Evolutionary conservation across 2,329 filamentous ascomycete genomes (phyloP), one percentile per base, ranked within the genome.

Genomic region (Xylaria sp.): DNA sequence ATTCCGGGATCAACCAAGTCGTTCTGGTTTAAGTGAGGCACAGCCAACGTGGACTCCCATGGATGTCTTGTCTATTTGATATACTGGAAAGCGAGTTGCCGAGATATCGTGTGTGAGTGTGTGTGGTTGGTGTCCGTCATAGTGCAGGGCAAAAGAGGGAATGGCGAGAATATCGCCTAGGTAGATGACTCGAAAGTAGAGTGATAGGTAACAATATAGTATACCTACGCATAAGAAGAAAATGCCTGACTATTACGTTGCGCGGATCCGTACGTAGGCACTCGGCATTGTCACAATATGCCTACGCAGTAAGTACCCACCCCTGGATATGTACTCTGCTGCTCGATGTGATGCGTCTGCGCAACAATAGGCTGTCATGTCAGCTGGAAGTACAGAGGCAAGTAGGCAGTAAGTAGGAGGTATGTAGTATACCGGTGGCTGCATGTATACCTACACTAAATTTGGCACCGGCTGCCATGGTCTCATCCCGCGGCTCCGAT

Each of bases 401-500:
- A 13, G 13, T 39, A 5, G 13, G 38, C 38, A 4, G 11, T 39
- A 2, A 15, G 38, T 15, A 17, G 38, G 13, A 39, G 13, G 38
- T 39, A 39, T 4, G 11, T 49, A 27, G 22, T n/a, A 29, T 51
- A 29, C 15, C 6, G 20, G 3, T 20, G 22, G 50, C 10, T 22
- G 38, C 31, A 33, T 38, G 49, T 36, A n/a, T 53, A n/a, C n/a
- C n/a, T n/a, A 36, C 31, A 33, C 50, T 53, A 36, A 22, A 38
- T 53, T 39, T 63, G 64, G 47, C 59, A 61, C 61, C 65, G 61
- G 62, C 57, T 67, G 11, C 31, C 56, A 38, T 51, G 25, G 13
- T 57, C 53, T 50, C 39, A 50, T 59, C 45, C 66, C 66, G 66
- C 62, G 66, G 66, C 39, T 49, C 58, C 66, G 66, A 65, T 61